phyloP scores from a whole-genome alignment of 164 flowering plant genomes.

The Echeveria elegans region DNA sequence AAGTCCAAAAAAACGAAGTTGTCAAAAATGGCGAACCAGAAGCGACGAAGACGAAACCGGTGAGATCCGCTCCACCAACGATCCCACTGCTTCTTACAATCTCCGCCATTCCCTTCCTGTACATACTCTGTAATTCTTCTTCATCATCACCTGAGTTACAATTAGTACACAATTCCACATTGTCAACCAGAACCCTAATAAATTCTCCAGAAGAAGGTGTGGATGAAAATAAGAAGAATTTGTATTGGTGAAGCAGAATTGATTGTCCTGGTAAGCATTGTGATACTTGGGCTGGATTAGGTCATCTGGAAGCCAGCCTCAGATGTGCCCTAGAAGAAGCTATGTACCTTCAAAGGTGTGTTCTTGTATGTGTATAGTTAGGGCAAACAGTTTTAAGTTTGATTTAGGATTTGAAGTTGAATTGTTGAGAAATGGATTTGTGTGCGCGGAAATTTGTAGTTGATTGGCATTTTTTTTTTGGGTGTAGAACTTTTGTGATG shows the following conservation, averaged over 20 bases:
- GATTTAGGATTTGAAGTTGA: too few species aligned
- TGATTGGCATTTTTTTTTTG: background rate
- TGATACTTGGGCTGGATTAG: constrained; percentile 82
- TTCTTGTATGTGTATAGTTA: background rate
- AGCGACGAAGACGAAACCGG: constrained; percentile 28
- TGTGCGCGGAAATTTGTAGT: background rate
- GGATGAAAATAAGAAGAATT: constrained; percentile 34
- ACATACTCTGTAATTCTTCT: constrained; percentile 31
- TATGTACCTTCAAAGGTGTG: constrained; percentile 59
- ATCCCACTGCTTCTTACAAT: constrained; percentile 28
- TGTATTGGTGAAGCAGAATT: constrained; percentile 77
- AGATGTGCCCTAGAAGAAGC: constrained; percentile 99
- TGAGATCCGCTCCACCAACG: constrained; percentile 36
- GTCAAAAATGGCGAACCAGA: constrained; percentile 42
- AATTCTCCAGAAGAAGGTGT: background rate
- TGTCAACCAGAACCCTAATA: constrained; percentile 15
- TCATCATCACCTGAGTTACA: constrained; percentile 15
- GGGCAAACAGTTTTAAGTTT: background rate
- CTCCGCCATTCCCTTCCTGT: constrained; percentile 31
- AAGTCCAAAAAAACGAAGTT: too few species aligned
- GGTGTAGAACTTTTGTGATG: constrained; percentile 88
- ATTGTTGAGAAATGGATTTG: background rate
- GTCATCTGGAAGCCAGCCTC: constrained; percentile 95
- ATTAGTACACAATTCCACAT: constrained; percentile 21
- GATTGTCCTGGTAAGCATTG: constrained; percentile 99